phyloP scores from a whole-genome alignment of 2,329 filamentous ascomycete species.

The Sclerotinia sclerotiorum region DNA sequence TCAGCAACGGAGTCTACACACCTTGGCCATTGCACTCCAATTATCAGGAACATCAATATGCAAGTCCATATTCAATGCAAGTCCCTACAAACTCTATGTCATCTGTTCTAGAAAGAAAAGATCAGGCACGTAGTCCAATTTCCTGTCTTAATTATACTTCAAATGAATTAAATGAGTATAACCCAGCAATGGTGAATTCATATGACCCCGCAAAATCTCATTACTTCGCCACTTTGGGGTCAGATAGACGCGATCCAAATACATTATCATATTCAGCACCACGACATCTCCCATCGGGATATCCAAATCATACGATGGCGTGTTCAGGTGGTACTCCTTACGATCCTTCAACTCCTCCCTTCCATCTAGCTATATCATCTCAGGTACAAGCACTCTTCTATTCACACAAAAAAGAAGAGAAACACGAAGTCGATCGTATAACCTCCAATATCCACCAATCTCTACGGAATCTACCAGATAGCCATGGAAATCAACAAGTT shows the following conservation, averaged over 20 bases:
- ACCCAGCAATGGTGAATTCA: neutral
- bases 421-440: neutral
- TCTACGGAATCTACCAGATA: neutral
- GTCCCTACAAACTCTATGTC: neutral
- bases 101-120: neutral
- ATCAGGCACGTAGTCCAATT: neutral
- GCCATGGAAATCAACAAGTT: neutral
- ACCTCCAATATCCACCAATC: neutral
- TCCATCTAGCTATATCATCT: neutral
- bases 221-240: neutral
- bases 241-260: too few species aligned
- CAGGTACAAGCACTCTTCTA: neutral
- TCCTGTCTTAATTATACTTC: neutral
- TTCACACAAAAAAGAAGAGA: neutral
- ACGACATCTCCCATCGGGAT: neutral
- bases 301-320: neutral
- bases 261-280: neutral
- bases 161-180: neutral
- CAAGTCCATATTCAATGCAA: neutral
- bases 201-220: neutral
- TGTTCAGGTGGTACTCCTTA: neutral
- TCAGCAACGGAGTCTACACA: neutral
- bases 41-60: neutral
- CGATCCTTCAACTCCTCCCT: neutral
- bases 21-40: neutral